These are phyloP conservation scores for Alloascoidea hylecoeti DNA, from an alignment of 805 yeast species.

Conservation along the genomic window DNA sequence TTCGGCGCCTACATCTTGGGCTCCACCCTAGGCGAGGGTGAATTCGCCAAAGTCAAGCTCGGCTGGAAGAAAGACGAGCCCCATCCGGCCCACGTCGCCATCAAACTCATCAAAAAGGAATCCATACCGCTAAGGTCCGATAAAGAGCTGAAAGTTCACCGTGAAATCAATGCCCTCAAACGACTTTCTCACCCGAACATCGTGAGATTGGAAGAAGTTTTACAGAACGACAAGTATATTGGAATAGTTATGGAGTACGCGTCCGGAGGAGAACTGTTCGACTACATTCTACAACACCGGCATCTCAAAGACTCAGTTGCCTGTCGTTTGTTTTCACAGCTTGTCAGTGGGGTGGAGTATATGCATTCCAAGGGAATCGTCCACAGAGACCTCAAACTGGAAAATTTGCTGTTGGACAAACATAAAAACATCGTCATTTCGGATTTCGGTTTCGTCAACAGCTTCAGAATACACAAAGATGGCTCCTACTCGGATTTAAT, in stretches of 20 bases:
- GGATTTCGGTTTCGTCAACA: conserved; percentile 62
- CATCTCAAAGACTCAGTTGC: conserved; percentile 65
- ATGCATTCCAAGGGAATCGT: conserved; percentile 20
- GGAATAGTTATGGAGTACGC: conserved; percentile 81
- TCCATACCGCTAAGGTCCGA: conserved; percentile 78
- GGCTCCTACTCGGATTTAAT: conserved; percentile 40
- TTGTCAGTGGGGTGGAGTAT: conserved; percentile 70
- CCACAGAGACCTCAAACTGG: background rate
- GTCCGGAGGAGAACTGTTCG: conserved; percentile 76
- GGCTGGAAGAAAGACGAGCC: conserved; percentile 86
- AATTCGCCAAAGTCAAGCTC: conserved; percentile 91
- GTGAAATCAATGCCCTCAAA: conserved; percentile 86
- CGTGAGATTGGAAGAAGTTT: conserved; percentile 63
- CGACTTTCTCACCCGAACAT: conserved; percentile 71
- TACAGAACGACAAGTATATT: conserved; percentile 71
- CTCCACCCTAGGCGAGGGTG: conserved; percentile 94
- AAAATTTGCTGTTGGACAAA: background rate
- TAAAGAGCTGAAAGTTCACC: conserved; percentile 75
- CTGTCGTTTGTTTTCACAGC: conserved; percentile 60
- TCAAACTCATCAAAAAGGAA: conserved; percentile 81
- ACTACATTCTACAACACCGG: conserved; percentile 62
- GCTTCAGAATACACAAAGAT: conserved; percentile 22
- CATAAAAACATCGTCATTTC: background rate
- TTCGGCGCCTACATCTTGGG: conserved; percentile 89
- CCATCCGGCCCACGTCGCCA: conserved; percentile 50